phyloP scores from a whole-genome alignment of 2,329 filamentous ascomycete species.

The Zopfia rhizophila region DNA sequence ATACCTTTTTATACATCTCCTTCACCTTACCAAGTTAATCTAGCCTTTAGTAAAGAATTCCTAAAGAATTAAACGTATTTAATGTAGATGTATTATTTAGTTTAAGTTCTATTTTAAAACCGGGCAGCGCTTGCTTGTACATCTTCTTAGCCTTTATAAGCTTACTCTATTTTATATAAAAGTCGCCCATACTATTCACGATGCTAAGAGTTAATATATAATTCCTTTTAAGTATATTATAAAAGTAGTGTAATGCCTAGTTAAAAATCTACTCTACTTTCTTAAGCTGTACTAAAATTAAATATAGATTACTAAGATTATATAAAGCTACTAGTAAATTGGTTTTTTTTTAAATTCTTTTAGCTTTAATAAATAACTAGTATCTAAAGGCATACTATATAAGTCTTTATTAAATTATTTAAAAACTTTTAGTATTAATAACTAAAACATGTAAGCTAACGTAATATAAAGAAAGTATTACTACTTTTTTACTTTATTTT shows the following conservation, averaged over 20 bases:
- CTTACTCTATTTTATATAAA: slow-evolving; percentile 4
- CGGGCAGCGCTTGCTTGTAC: too few relatives aligned
- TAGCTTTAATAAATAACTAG: slow-evolving; percentile 8
- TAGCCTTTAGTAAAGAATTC: too few relatives aligned
- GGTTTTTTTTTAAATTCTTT: slow-evolving; percentile 11
- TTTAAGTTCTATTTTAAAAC: too few relatives aligned
- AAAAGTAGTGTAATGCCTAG: too few relatives aligned
- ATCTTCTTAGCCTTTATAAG: too few relatives aligned
- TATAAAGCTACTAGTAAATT: slow-evolving; percentile 14
- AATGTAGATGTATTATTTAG: too few relatives aligned
- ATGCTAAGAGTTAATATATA: not conserved
- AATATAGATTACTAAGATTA: slow-evolving; percentile 20
- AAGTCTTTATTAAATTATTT: slow-evolving; percentile 17
- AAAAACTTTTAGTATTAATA: slow-evolving; percentile 10
- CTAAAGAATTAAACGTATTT: too few relatives aligned
- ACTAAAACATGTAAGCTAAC: slow-evolving; percentile 16
- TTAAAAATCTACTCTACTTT: slow-evolving; percentile 49
- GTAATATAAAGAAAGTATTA: slow-evolving; percentile 16
- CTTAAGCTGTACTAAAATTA: slow-evolving; percentile 85
- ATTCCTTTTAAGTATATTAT: too few relatives aligned
- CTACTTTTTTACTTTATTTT: slow-evolving; percentile 19
- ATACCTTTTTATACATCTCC: slow-evolving; percentile 26
- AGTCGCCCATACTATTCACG: slow-evolving; percentile 5
- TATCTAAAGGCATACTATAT: slow-evolving; percentile 11
- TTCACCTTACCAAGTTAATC: too few relatives aligned